These are phyloP conservation scores for Camellia japonica DNA, from an alignment of 148 eudicot genomes.

Conservation along the genomic window DNA sequence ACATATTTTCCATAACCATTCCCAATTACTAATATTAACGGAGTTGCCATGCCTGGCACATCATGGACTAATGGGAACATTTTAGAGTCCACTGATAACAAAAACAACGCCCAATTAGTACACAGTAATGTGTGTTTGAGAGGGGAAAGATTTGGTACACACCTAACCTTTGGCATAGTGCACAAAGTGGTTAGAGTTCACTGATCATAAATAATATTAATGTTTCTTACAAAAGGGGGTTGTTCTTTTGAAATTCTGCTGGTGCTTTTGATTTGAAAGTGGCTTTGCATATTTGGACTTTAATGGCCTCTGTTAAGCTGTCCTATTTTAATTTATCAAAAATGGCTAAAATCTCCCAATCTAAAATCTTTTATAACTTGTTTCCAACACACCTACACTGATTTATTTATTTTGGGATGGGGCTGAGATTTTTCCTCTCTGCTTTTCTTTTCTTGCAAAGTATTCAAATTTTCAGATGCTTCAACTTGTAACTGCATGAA, in stretches of 20 bases:
- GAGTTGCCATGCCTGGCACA: too few relatives aligned
- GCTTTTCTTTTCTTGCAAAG: background rate
- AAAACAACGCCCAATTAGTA: too few relatives aligned
- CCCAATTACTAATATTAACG: background rate
- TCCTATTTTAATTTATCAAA: background rate
- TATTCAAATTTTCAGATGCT: background rate
- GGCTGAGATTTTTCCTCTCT: background rate
- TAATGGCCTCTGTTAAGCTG: background rate
- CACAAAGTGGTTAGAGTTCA: background rate
- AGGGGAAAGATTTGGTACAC: too few relatives aligned
- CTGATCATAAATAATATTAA: background rate
- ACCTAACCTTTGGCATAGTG: too few relatives aligned
- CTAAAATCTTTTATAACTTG: too few relatives aligned
- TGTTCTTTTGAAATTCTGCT: background rate
- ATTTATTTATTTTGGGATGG: background rate
- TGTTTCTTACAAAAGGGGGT: background rate
- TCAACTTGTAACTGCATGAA: background rate
- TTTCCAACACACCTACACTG: too few relatives aligned
- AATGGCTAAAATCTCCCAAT: background rate
- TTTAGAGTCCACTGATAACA: background rate
- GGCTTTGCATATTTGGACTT: background rate
- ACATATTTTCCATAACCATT: background rate
- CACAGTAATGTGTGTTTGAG: too few relatives aligned
- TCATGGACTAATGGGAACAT: background rate
- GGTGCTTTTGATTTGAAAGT: background rate